Conservation (phyloP, 805 yeast genomes). For the Candida anglica region DNA sequence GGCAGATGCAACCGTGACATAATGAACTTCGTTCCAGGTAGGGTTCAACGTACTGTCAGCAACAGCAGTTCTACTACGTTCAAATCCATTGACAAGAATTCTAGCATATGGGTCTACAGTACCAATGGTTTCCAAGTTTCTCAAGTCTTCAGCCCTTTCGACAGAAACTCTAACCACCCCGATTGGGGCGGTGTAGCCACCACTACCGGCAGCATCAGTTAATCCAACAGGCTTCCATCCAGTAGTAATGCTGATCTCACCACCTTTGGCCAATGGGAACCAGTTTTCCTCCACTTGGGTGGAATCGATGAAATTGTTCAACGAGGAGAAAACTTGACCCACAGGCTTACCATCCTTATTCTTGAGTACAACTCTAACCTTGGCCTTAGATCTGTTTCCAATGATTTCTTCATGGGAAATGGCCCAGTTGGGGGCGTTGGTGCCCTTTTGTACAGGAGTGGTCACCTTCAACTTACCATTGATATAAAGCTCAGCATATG, state of each 20-base stretch:
- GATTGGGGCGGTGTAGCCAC: constrained; percentile 90
- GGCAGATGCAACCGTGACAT: constrained; percentile 77
- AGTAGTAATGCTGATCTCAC: constrained; percentile 67
- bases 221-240: constrained; percentile 86
- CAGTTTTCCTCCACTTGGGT: constrained; percentile 73
- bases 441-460: constrained; percentile 56
- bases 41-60: constrained; percentile 69
- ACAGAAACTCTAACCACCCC: constrained; percentile 81
- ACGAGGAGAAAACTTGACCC: constrained; percentile 55
- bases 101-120: constrained; percentile 90
- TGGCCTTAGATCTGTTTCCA: constrained; percentile 66
- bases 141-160: constrained; percentile 66
- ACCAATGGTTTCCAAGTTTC: constrained; percentile 85
- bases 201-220: constrained; percentile 60
- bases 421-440: constrained; percentile 66
- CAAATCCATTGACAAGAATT: constrained; percentile 70
- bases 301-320: constrained; percentile 69
- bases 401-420: constrained; percentile 63
- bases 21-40: constrained; percentile 77
- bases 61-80: constrained; percentile 73
- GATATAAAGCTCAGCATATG: constrained; percentile 69
- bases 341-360: constrained; percentile 56
- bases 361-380: constrained; percentile 61
- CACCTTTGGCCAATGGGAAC: constrained; percentile 71
- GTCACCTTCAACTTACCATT: constrained; percentile 57